A percentile compares a stretch with the other conserved stretches of the same genome.
phyloP scores from a whole-genome alignment of 371 early-diverging fungal genomes.

The Mucor circinelloides region DNA sequence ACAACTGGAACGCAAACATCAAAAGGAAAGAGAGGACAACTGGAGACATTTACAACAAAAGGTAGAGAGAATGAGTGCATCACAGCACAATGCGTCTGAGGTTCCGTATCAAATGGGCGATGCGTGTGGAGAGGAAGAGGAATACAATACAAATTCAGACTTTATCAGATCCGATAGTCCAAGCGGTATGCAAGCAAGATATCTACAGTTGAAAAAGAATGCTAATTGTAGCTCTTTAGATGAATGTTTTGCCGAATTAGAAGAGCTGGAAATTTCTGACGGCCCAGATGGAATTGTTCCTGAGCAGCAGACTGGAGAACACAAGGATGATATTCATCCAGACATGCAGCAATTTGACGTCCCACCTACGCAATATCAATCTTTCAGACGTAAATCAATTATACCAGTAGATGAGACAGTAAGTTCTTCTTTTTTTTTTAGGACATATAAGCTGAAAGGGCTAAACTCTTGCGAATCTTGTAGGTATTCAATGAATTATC shows the following conservation, averaged over 20 bases:
- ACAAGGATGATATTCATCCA: slow-evolving; percentile 38
- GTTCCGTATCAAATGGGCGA: not conserved
- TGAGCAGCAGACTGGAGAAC: slow-evolving; percentile 21
- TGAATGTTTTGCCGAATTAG: slow-evolving; percentile 10
- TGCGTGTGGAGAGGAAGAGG: not conserved
- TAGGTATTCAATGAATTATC: slow-evolving; percentile 75
- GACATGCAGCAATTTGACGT: slow-evolving; percentile 65
- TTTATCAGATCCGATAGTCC: not conserved
- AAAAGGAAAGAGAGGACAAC: slow-evolving; percentile 78
- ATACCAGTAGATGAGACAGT: slow-evolving; percentile 88
- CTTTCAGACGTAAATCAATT: slow-evolving; percentile 87
- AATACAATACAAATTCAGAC: slow-evolving; percentile 6
- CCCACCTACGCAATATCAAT: slow-evolving; percentile 60
- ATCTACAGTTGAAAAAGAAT: not conserved
- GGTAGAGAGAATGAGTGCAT: slow-evolving; percentile 17
- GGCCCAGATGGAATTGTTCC: slow-evolving; percentile 23
- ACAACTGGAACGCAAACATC: slow-evolving; percentile 79
- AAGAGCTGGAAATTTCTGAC: slow-evolving; percentile 17
- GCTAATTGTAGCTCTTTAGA: not conserved
- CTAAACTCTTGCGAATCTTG: not conserved
- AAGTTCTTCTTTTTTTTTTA: slow-evolving; percentile 5
- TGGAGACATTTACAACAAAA: slow-evolving; percentile 60
- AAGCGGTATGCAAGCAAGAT: not conserved
- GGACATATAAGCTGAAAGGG: not conserved
- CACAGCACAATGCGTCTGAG: not conserved